A percentile compares a stretch with the other conserved stretches of the same genome.
Evolutionary conservation across 768 basidiomycete genomes (phyloP).

Genomic region (Termitomyces sp.): DNA sequence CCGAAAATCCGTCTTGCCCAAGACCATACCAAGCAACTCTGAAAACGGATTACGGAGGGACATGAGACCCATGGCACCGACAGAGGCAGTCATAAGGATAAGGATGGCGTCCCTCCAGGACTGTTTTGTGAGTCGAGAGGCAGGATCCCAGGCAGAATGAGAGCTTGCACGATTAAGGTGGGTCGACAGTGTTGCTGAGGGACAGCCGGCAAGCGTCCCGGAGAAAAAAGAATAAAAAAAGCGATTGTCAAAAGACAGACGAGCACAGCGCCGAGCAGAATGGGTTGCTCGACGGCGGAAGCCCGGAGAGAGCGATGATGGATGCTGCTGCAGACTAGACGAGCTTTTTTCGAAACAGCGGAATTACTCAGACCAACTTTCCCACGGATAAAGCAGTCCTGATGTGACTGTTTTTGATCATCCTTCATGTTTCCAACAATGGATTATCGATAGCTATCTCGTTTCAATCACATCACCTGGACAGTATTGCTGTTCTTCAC

Average conservation of each 20-base stretch:
- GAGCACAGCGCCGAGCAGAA: conserved; percentile 12
- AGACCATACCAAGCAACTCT: conserved; percentile 45
- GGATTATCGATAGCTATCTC: conserved; percentile 7
- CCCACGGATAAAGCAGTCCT: conserved; percentile 12
- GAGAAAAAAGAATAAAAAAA: not conserved
- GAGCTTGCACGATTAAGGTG: conserved; percentile 23
- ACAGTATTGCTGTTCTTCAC: not conserved
- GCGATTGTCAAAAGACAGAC: not conserved
- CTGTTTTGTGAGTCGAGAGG: conserved; percentile 27
- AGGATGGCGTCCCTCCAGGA: conserved; percentile 45
- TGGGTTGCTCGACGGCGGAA: conserved; percentile 13
- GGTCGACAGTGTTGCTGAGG: conserved; percentile 40
- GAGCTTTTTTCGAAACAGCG: conserved; percentile 15
- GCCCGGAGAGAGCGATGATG: conserved; percentile 5
- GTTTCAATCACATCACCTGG: conserved; percentile 9
- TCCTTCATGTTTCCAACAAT: not conserved
- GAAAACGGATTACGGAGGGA: conserved; percentile 53
- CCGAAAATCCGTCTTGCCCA: conserved; percentile 61
- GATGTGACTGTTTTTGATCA: conserved; percentile 7
- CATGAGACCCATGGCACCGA: conserved; percentile 59
- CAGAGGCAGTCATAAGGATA: conserved; percentile 62
- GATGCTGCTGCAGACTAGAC: conserved; percentile 4
- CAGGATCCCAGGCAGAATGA: conserved; percentile 31
- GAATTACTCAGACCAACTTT: conserved; percentile 17
- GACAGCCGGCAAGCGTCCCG: conserved; percentile 23